A percentile compares a stretch with the other conserved stretches of the same genome.
phyloP scores from a whole-genome alignment of 1,284 basidiomycete genomes.

The Moesziomyces sp. region DNA sequence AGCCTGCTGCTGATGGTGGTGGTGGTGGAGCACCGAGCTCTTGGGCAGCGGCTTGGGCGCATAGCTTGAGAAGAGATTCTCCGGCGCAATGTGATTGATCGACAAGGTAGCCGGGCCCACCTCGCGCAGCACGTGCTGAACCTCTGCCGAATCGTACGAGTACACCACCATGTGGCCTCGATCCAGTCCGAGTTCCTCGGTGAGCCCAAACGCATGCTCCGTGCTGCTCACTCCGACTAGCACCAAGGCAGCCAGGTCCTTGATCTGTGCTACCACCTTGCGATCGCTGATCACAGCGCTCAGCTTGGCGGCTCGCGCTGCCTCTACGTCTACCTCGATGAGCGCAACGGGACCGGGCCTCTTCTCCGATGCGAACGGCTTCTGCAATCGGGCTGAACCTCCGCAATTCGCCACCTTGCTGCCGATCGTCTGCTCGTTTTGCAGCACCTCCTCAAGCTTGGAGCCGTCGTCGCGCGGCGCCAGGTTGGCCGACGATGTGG shows the following conservation, averaged over 20 bases:
- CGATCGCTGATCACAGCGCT: slow-evolving; percentile 19
- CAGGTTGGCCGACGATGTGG: slow-evolving; percentile 11
- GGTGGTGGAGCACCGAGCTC: slow-evolving; percentile 10
- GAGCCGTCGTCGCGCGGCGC: slow-evolving; percentile 12
- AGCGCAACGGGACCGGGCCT: slow-evolving; percentile 7
- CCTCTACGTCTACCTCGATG: slow-evolving; percentile 14
- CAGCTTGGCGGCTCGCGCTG: slow-evolving; percentile 4
- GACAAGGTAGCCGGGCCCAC: slow-evolving; percentile 10
- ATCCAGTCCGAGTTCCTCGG: slow-evolving; percentile 10
- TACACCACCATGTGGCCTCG: slow-evolving; percentile 18
- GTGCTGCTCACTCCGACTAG: slow-evolving; percentile 24
- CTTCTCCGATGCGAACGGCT: slow-evolving; percentile 24
- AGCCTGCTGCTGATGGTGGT: background rate
- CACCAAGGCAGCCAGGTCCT: slow-evolving; percentile 11
- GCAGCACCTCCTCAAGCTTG: slow-evolving; percentile 7
- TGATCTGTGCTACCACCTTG: slow-evolving; percentile 6
- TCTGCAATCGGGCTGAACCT: slow-evolving; percentile 9
- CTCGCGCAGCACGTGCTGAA: slow-evolving; percentile 20
- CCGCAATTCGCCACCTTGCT: slow-evolving; percentile 3
- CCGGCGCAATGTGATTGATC: slow-evolving; percentile 23
- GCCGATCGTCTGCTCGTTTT: slow-evolving; percentile 3
- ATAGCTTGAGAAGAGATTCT: slow-evolving; percentile 30
- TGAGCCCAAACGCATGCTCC: slow-evolving; percentile 14
- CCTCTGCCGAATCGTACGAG: slow-evolving; percentile 20
- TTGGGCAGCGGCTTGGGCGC: background rate